phyloP scores from a whole-genome alignment of 108 stramenopile species.

The Cyclotella distinguenda region DNA sequence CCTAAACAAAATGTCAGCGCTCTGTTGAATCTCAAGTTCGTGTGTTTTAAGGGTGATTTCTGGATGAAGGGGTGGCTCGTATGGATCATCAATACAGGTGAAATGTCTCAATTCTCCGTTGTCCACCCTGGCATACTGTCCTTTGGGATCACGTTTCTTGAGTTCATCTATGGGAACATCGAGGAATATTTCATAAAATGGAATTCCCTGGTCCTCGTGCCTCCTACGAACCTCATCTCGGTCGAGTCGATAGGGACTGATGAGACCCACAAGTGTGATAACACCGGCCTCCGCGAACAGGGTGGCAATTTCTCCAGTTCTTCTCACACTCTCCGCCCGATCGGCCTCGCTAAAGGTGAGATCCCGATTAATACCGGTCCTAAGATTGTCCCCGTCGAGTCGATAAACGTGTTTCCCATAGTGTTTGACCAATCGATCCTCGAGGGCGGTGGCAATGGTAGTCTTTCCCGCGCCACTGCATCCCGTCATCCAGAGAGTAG shows the following conservation, averaged over 20 bases:
- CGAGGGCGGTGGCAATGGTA: constrained; percentile 96
- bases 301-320: constrained; percentile 95
- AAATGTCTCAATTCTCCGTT: constrained; percentile 96
- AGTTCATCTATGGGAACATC: constrained; percentile 95
- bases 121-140: constrained; percentile 84
- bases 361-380: constrained; percentile 95
- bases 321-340: constrained; percentile 93
- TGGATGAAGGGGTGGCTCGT: constrained; percentile 90
- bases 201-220: constrained; percentile 96
- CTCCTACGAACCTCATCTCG: constrained; percentile 91
- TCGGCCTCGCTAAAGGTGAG: constrained; percentile 92
- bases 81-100: constrained; percentile 98
- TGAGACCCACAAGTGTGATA: constrained; percentile 95
- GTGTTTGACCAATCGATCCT: constrained; percentile 90
- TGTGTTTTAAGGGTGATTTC: constrained; percentile 92
- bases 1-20: constrained; percentile 85
- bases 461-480: constrained; percentile 94
- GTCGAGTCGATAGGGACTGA: constrained; percentile 92
- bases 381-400: constrained; percentile 96
- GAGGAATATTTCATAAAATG: constrained; percentile 98
- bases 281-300: constrained; percentile 95
- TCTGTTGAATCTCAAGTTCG: constrained; percentile 91
- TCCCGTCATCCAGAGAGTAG: constrained; percentile 99
- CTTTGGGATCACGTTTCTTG: constrained; percentile 87
- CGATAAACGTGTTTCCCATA: constrained; percentile 97